Evolutionary conservation across 1,139 yeast genomes (phyloP), one percentile per base, ranked within the genome.

Genomic region (Kodamaea ohmeri): DNA sequence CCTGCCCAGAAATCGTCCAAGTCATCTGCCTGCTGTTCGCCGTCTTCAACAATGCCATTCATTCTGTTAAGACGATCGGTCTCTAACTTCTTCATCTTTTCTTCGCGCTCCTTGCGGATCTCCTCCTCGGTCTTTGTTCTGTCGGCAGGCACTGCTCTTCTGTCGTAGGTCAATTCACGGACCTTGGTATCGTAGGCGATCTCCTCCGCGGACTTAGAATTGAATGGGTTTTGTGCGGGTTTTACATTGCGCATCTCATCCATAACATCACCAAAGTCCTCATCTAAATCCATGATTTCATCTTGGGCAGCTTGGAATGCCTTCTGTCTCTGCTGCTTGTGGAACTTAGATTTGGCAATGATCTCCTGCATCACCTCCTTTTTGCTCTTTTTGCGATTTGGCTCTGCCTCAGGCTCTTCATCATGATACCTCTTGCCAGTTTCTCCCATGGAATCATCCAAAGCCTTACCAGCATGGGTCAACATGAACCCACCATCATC

Each of bases 321-420:
- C 54, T 74, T 68, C 62, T 94, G 97, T 54, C 98, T 79, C 61
- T 89, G 95, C 36, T 82, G 83, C 57, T 89, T 92, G 63, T 90
- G 78, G 58, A 80, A 79, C 58, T 94, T 94, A 8, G 97, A 88
- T 61, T 94, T 94, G 30, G 97, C 96, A 46, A 94, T 92, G 40
- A 94, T 78, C 60, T 94, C 99, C 52, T 87, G 82, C 98, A 94
- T 92, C 29, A 94, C 95, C 60, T 94, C 98, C 32, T 88, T 86
- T 57, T 92, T 90, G 21, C 92, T 77, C 65, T 89, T 94, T 59
- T 84, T 87, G 43, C 80, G 76, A 21, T 70, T 67, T 5, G 71
- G 68, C n/a, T n/a, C n/a, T 17, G 45, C 50, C n/a, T 40, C 50
- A 3, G 30, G 11, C 19, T 51, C 50, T 32, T 63, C 75, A 33